Conservation (phyloP, 192 early-diverging fungal genomes). For the Funneliformis mosseae region DNA sequence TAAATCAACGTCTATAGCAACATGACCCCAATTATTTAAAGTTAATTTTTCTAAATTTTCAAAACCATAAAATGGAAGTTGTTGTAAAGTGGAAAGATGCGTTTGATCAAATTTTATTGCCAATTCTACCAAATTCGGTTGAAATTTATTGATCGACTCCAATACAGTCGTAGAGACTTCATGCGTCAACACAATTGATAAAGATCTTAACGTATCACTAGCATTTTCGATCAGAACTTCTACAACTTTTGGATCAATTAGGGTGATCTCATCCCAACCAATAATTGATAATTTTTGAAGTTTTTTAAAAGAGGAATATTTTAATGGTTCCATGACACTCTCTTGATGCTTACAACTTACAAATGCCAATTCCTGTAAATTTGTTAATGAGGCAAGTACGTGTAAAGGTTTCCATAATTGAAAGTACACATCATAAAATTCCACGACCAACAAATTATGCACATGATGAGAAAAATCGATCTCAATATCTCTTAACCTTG, state of each 20-base stretch:
- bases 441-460: neutral
- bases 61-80: neutral
- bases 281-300: conserved; percentile 19
- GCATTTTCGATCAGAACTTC: neutral
- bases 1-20: neutral
- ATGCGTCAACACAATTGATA: conserved; percentile 5
- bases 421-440: conserved; percentile 17
- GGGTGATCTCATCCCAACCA: neutral
- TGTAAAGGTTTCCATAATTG: conserved; percentile 13
- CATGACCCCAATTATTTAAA: conserved; percentile 14
- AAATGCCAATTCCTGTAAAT: conserved; percentile 5
- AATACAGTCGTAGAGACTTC: neutral
- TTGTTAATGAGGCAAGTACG: neutral
- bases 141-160: neutral
- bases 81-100: neutral
- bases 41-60: conserved; percentile 1
- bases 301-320: neutral
- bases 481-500: conserved; percentile 16
- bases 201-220: neutral
- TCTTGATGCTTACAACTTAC: conserved; percentile 8
- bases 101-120: conserved; percentile 17
- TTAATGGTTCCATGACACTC: neutral
- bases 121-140: conserved; percentile 1
- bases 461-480: conserved; percentile 3
- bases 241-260: neutral